Evolutionary conservation across 2,329 filamentous ascomycete species (phyloP), one percentile per base, ranked within the genome.

Genomic region (Diaporthe vexans): DNA sequence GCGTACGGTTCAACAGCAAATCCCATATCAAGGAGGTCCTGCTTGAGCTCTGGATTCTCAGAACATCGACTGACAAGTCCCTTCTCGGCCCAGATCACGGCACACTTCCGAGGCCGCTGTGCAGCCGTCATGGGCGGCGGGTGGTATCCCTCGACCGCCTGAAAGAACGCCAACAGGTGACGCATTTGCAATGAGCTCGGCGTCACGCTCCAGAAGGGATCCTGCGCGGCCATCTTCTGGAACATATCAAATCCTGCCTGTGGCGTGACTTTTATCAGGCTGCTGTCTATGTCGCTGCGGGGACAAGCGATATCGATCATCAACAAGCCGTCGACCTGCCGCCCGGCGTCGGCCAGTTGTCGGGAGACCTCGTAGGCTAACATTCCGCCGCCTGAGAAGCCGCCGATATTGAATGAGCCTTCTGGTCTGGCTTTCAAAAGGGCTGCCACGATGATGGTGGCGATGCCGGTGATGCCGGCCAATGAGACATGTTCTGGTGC

Each of bases 81-180:
- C 29, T 33, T 35, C 6, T 59, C 57, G 1, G 67, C 73, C 73
- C 73, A 74, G 24, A 74, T 68, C 33, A 74, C 63, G 13, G 26
- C 58, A 9, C 57, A 54, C 21, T 29, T 61, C 35, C 37, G 67
- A 19, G 73, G 73, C 13, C 67, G 19, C 48, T 71, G 67, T 10
- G 9, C 33, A 26, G 61, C 58, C 6, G 67, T 24, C 73, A 74
- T 74, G 3, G 67, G 73, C 29, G 26, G 21, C 1, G 73, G 73
- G 40, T 65, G 58, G 29, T 74, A 74, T 43, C 57, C 57, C 57
- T 59, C 58, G n/a, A 74, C 58, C 24, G 73, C 73, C 9, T 59
- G 24, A 46, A 74, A 68, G 51, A 74, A 65, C 26, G 63, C 33
- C 0, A 68, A 51, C 37, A 71, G 58, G 58, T 74, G 73, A 26